Conservation (phyloP, 192 early-diverging fungal species). For the Chytriomyces confervae region DNA sequence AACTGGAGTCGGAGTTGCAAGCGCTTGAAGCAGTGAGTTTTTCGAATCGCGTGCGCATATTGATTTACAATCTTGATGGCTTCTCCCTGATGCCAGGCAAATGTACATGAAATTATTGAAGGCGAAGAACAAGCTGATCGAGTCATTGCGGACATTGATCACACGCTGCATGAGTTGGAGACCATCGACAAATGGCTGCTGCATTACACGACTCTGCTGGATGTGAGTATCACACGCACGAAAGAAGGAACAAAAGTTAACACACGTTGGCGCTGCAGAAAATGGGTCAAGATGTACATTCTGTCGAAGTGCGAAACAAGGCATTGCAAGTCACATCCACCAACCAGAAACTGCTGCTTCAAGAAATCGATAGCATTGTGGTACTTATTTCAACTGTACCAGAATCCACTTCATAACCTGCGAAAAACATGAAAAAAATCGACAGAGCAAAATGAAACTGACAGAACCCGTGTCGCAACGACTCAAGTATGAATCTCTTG, state of each 20-base stretch:
- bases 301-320: constrained; percentile 92
- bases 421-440: background rate
- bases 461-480: constrained; percentile 21
- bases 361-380: constrained; percentile 84
- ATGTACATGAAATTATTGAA: constrained; percentile 93
- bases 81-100: constrained; percentile 59
- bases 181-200: constrained; percentile 86
- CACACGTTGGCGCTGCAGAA: constrained; percentile 49
- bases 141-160: constrained; percentile 84
- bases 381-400: constrained; percentile 35
- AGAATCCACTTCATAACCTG: background rate
- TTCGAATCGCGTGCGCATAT: constrained; percentile 7
- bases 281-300: constrained; percentile 94
- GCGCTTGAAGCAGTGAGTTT: constrained; percentile 77
- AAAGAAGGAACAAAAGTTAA: constrained; percentile 5
- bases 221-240: constrained; percentile 51
- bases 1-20: constrained; percentile 83
- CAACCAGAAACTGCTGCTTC: constrained; percentile 85
- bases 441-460: constrained; percentile 4
- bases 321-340: constrained; percentile 84
- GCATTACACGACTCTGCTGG: constrained; percentile 84
- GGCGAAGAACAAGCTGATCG: constrained; percentile 83
- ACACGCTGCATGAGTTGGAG: constrained; percentile 78
- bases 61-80: background rate
- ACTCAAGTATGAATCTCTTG: constrained; percentile 51